Percentiles rank a stretch among this genome's conserved stretches.
These are phyloP conservation scores for Coemansia biformis DNA, from an alignment of 192 early-diverging fungal species.

Conservation along the genomic window DNA sequence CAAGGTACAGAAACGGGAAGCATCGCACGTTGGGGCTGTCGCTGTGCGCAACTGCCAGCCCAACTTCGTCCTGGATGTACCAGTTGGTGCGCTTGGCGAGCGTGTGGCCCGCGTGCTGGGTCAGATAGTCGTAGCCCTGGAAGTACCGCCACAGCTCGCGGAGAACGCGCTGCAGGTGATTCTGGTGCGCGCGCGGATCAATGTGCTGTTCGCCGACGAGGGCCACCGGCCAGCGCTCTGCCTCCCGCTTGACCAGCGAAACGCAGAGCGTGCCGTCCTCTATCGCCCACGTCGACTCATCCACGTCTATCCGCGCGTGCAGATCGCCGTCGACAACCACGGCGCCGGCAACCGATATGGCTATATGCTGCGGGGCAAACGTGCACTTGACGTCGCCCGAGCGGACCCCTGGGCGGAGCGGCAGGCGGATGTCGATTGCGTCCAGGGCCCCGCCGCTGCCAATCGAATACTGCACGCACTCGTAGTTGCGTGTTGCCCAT, in stretches of 20 bases:
- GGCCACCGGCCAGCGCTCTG: conserved; percentile 29
- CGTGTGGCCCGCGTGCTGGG: conserved; percentile 18
- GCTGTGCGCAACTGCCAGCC: conserved; percentile 59
- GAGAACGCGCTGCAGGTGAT: conserved; percentile 31
- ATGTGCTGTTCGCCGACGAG: conserved; percentile 29
- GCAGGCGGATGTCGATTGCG: conserved; percentile 33
- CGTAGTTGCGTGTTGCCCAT: conserved; percentile 39
- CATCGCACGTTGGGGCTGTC: conserved; percentile 57
- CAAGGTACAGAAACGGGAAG: conserved; percentile 59
- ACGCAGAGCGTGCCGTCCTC: conserved; percentile 24
- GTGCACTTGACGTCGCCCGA: conserved; percentile 19
- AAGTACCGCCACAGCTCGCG: conserved; percentile 45
- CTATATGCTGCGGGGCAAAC: conserved; percentile 19
- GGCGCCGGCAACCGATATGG: conserved; percentile 11
- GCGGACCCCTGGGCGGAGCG: conserved; percentile 10
- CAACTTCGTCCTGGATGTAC: conserved; percentile 58
- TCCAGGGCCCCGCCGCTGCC: conserved; percentile 22
- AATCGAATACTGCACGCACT: conserved; percentile 30
- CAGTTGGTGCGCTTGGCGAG: conserved; percentile 32
- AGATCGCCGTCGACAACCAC: conserved; percentile 32
- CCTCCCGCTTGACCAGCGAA: conserved; percentile 27
- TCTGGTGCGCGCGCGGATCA: conserved; percentile 21
- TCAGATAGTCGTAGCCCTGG: conserved; percentile 42
- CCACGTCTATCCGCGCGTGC: conserved; percentile 13
- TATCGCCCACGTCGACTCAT: conserved; percentile 32